Conservation (phyloP, 2,329 filamentous ascomycete species). For the Calonectria naviculata region DNA sequence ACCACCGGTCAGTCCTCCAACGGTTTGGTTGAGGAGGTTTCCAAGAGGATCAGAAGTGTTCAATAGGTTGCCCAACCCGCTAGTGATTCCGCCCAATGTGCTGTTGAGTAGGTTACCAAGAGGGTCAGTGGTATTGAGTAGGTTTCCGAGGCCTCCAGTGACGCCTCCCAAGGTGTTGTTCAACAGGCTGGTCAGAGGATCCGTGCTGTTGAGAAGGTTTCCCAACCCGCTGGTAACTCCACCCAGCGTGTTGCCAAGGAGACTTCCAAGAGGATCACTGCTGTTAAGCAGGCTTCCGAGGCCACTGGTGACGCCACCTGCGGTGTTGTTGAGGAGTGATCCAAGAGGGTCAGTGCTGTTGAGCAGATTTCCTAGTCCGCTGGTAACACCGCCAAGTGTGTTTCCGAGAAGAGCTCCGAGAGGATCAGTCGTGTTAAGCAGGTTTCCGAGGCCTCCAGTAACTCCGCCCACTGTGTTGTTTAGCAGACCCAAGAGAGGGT, state of each 20-base stretch:
- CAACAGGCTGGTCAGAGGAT: neutral
- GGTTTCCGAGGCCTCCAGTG: neutral
- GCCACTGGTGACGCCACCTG: neutral
- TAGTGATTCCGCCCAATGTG: neutral
- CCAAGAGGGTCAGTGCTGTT: neutral
- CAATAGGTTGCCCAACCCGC: neutral
- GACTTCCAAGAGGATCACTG: neutral
- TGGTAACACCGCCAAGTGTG: neutral
- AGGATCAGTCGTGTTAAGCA: neutral
- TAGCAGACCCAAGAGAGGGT: neutral
- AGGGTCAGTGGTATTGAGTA: neutral
- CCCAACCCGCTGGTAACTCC: neutral
- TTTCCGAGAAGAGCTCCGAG: neutral
- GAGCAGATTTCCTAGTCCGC: neutral
- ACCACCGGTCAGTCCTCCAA: neutral
- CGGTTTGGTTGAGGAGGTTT: neutral
- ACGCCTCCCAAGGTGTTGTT: neutral
- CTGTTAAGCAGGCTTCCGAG: neutral
- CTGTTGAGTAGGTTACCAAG: neutral
- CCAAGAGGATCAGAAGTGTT: neutral
- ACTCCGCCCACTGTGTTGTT: neutral
- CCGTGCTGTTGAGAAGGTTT: neutral
- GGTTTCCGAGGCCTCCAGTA: neutral
- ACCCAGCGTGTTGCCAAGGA: neutral
- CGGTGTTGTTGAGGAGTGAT: neutral